Percentiles rank a stretch among this genome's conserved stretches.
Evolutionary conservation across 2,329 filamentous ascomycete species (phyloP).

Genomic region (Endothia cerciana): DNA sequence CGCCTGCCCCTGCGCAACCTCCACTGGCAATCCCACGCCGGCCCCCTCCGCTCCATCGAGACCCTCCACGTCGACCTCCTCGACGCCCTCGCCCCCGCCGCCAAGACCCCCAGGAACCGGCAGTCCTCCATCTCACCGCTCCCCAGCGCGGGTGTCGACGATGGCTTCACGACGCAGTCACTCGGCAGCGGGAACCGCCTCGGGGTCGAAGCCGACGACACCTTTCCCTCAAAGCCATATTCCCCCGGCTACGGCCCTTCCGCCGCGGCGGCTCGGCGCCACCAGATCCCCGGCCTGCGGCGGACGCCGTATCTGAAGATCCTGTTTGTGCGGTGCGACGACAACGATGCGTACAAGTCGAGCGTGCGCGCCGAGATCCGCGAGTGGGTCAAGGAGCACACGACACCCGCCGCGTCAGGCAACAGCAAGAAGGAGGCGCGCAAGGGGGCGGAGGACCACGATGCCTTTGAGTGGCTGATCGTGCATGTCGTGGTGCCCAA

Average conservation of each 20-base stretch:
- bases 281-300: slow-evolving; percentile 92
- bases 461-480: slow-evolving; percentile 95
- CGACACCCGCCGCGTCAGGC: slow-evolving; percentile 54
- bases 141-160: slow-evolving; percentile 46
- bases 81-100: slow-evolving; percentile 51
- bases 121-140: slow-evolving; percentile 21
- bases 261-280: slow-evolving; percentile 60
- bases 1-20: slow-evolving; percentile 87
- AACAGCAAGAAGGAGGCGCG: slow-evolving; percentile 52
- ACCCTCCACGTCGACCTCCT: slow-evolving; percentile 89
- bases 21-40: slow-evolving; percentile 94
- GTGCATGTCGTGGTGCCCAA: slow-evolving; percentile 91
- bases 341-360: slow-evolving; percentile 90
- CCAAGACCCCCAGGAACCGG: slow-evolving; percentile 34
- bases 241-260: slow-evolving; percentile 26
- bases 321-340: slow-evolving; percentile 87
- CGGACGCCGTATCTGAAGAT: slow-evolving; percentile 94
- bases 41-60: slow-evolving; percentile 90
- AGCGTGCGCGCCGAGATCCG: slow-evolving; percentile 76
- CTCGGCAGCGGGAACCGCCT: slow-evolving; percentile 44
- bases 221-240: slow-evolving; percentile 25
- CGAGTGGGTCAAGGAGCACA: slow-evolving; percentile 87
- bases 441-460: slow-evolving; percentile 85
- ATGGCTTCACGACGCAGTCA: slow-evolving; percentile 65
- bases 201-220: slow-evolving; percentile 19